Evolutionary conservation across 1,284 basidiomycete species (phyloP), one percentile per base, ranked within the genome.

Genomic region (Apiotrichum brassicae): DNA sequence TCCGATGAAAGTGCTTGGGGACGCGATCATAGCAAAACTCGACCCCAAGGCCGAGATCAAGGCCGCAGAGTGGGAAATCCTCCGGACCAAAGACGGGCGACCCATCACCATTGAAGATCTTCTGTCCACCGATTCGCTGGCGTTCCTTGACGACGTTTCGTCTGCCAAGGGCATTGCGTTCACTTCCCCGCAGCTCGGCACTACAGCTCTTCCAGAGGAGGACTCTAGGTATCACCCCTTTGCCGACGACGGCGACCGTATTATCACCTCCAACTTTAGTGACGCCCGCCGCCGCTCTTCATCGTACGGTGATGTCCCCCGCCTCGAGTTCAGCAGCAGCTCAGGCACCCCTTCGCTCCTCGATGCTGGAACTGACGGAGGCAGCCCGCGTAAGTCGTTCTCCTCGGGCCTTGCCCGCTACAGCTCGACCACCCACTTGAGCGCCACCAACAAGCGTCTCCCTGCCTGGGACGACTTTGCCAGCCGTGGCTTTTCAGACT

Each of bases 391-490:
- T 8, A 33, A 34, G 32, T 33, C 36, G 16, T 8, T 24, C 14
- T 4, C 18, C n/a, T 33, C 36, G 5, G 22, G 22, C 12, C 43
- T 44, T 11, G 25, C 42, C 12, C 51, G 45, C 34, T 51, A 38
- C 30, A 19, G n/a, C 9, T 53, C 54, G 4, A 30, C 51, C 2
- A 35, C 23, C 13, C 43, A 53, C n/a, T 40, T 53, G 6, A 48
- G 44, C 28, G 43, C 54, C 2, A 25, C 41, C 0, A 40, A 34
- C 26, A 24, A 19, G 28, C 6, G 40, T n/a, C 5, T 32, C 25
- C 24, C 51, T 12, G 34, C 22, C 25, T 63, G 62, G 62, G 49
- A 49, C n/a, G 57, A 56, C 42, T 62, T 62, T 43, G 33, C 47
- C 23, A 47, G 47, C 26, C 34, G 41, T 11, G 62, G 62, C 12